A percentile compares a stretch with the other conserved stretches of the same genome.
Conservation (phyloP, 495 filamentous ascomycete genomes). For the Geopyxis carbonaria region DNA sequence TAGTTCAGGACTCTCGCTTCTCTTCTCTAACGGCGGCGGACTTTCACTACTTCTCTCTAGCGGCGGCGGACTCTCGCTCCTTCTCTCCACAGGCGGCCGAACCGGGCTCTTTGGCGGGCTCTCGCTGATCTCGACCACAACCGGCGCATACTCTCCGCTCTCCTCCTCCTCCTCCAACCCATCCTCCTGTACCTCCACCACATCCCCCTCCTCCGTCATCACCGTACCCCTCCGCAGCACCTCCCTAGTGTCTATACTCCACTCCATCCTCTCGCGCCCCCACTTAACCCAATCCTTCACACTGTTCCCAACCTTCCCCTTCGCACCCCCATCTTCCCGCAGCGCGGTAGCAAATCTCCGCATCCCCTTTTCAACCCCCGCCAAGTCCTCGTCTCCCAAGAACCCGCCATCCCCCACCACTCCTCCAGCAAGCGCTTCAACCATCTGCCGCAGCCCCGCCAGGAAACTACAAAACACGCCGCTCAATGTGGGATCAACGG, state of each 20-base stretch:
- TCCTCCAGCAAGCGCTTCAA: constrained; percentile 49
- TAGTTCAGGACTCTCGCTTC: no score
- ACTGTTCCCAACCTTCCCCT: constrained; percentile 18
- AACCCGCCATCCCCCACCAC: constrained; percentile 38
- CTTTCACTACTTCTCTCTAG: no score
- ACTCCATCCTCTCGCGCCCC: constrained; percentile 42
- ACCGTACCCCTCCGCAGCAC: constrained; percentile 48
- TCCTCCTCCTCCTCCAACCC: constrained; percentile 70
- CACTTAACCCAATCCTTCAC: constrained; percentile 41
- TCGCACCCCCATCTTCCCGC: constrained; percentile 28
- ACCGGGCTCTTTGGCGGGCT: no score
- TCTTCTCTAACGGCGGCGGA: no score
- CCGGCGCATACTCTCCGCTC: constrained; percentile 69
- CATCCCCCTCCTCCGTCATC: constrained; percentile 58
- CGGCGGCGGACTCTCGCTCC: no score
- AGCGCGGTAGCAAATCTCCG: constrained; percentile 35
- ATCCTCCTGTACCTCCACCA: constrained; percentile 58
- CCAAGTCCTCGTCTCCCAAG: constrained; percentile 38
- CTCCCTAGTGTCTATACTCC: constrained; percentile 40
- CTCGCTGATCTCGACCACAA: constrained; percentile 62
- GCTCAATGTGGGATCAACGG: constrained; percentile 33
- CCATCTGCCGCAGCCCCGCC: constrained; percentile 46
- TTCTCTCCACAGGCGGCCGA: no score
- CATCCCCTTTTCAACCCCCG: constrained; percentile 38
- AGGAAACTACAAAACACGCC: constrained; percentile 44